Evolutionary conservation across 352 stramenopile species (phyloP).

Genomic region (Globisporangium paddicum): DNA sequence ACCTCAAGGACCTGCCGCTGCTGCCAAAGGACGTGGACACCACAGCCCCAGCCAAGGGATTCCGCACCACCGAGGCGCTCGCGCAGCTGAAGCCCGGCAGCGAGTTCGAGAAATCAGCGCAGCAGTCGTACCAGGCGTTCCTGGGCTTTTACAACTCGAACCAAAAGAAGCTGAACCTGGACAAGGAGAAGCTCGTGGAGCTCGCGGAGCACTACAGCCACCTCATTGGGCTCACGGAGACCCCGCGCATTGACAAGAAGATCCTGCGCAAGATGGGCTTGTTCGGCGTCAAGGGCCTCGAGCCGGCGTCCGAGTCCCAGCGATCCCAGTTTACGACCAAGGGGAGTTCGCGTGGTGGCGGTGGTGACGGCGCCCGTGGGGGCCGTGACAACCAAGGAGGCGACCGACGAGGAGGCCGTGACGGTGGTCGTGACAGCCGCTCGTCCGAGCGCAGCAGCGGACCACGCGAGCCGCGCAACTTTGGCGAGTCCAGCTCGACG

Average conservation of each 20-base stretch:
- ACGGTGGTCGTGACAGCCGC: background rate
- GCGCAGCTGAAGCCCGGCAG: conserved; percentile 33
- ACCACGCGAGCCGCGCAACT: conserved; percentile 11
- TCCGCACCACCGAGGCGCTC: conserved; percentile 17
- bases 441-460: background rate
- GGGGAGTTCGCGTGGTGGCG: conserved; percentile 1
- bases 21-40: conserved; percentile 7
- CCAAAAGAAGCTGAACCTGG: conserved; percentile 32
- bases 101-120: conserved; percentile 72
- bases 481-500: conserved; percentile 9
- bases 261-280: conserved; percentile 88
- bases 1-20: conserved; percentile 67
- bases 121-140: conserved; percentile 92
- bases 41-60: conserved; percentile 14
- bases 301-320: conserved; percentile 13
- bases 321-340: conserved; percentile 14
- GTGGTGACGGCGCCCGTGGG: background rate
- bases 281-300: conserved; percentile 73
- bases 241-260: conserved; percentile 83
- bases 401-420: background rate
- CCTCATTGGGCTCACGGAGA: conserved; percentile 55
- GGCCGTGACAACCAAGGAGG: background rate
- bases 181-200: conserved; percentile 58
- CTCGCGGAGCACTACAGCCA: conserved; percentile 67
- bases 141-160: conserved; percentile 93